Conservation (phyloP, 495 filamentous ascomycete species). For the Terfezia boudieri region DNA sequence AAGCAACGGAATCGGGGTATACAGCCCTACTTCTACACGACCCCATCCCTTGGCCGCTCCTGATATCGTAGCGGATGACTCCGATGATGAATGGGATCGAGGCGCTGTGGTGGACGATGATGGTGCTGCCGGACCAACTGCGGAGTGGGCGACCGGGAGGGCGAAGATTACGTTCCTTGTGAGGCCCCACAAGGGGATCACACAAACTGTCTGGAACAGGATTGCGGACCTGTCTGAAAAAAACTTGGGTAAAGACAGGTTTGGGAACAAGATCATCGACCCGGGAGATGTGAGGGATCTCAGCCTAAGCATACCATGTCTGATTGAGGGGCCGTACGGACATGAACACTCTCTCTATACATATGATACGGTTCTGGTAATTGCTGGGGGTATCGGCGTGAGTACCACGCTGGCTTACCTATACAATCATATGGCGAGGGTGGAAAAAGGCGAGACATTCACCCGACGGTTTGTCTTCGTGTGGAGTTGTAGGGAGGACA, state of each 20-base stretch:
- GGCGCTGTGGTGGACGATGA: neutral
- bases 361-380: constrained; percentile 31
- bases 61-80: neutral
- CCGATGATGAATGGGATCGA: neutral
- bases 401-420: constrained; percentile 33
- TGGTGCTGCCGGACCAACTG: neutral
- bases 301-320: constrained; percentile 14
- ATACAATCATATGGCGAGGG: neutral
- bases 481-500: constrained; percentile 13
- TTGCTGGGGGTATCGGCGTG: constrained; percentile 39
- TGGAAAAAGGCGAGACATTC: constrained; percentile 4
- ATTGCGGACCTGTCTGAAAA: constrained; percentile 10
- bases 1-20: neutral
- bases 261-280: neutral
- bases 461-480: constrained; percentile 11
- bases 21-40: neutral
- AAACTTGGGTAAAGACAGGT: neutral
- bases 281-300: neutral
- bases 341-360: constrained; percentile 25
- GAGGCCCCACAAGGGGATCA: constrained; percentile 14
- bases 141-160: constrained; percentile 1
- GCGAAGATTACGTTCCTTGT: constrained; percentile 18
- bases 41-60: neutral
- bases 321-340: constrained; percentile 41
- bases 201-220: constrained; percentile 4